phyloP scores from a whole-genome alignment of 768 basidiomycete species.

The Suillus discolor region DNA sequence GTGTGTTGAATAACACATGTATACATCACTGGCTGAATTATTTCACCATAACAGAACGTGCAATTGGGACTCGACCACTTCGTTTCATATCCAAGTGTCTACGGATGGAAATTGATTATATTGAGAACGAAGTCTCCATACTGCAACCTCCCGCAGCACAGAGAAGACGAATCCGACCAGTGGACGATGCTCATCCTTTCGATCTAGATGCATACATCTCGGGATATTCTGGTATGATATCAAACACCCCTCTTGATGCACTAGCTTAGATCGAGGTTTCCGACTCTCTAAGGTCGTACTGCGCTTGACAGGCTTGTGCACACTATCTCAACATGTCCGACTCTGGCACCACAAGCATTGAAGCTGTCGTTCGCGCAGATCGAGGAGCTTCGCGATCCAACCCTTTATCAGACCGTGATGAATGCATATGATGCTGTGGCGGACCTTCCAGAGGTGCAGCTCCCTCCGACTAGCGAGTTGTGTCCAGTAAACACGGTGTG shows the following conservation, averaged over 20 bases:
- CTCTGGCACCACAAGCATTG: constrained; percentile 73
- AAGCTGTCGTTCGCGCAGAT: constrained; percentile 67
- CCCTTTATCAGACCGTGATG: constrained; percentile 53
- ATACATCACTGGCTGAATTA: not conserved
- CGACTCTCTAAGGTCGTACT: constrained; percentile 57
- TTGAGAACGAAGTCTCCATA: constrained; percentile 27
- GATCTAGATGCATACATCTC: constrained; percentile 82
- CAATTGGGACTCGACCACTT: not conserved
- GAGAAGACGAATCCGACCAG: constrained; percentile 39
- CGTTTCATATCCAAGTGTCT: constrained; percentile 1
- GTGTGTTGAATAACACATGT: not conserved
- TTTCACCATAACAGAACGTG: not conserved
- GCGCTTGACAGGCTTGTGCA: constrained; percentile 74
- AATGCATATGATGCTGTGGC: constrained; percentile 55
- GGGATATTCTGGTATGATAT: constrained; percentile 65
- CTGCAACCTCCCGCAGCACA: constrained; percentile 14
- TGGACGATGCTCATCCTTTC: constrained; percentile 84
- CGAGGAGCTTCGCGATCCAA: constrained; percentile 67
- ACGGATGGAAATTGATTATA: constrained; percentile 33
- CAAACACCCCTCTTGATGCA: not conserved
- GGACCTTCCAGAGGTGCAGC: constrained; percentile 31
- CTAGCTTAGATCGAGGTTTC: constrained; percentile 4
- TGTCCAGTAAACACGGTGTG: constrained; percentile 65
- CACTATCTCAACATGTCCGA: constrained; percentile 64
- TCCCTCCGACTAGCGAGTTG: constrained; percentile 52